Base-by-base conservation (phyloP, 2,329 filamentous ascomycete genomes). In the Fusarium torulosum region DNA sequence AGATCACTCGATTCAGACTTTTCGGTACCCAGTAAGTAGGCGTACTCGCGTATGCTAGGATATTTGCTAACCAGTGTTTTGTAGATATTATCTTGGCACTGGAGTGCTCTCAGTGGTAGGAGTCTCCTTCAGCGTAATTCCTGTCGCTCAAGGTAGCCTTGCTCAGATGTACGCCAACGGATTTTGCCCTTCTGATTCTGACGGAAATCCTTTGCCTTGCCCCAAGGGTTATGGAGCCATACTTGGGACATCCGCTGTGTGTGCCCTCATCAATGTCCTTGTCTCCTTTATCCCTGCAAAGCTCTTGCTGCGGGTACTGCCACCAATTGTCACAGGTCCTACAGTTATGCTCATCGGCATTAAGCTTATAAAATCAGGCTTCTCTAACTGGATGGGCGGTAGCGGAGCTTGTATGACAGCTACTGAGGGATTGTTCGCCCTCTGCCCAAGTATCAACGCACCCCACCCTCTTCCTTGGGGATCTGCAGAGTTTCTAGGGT, bases 51-150 rank as follows among this genome's bases (percentile, higher is more conserved):
- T n/a, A 4, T 7, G 20, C 10, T 13, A n/a, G 11, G 4, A 23
- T 11, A 37, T 20, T 23, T 5, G 15, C 38, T 50, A 15, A 63
- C 37, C 47, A 54, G 67, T 38, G 50, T 31, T 3, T n/a, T 42
- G 11, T 37, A 90, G 89, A 4, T 94, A 94, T 76, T 92, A 88
- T 67, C 79, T 94, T 60, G 91, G 93, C 13, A 96, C 93, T 0
- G 93, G 93, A 4, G 80, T 96, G 23, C 89, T 96, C 59, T 93
- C 90, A 0, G 93, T 93, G 17, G 92, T 91, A 0, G 95, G 95
- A 75, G 74, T 78, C 40, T 77, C 75, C 15, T 78, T 78, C 44
- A 76, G 68, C 29, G 74, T 75, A 14, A 77, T 78, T 17, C 75
- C 77, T 4, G 74, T 78, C 11, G 77, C 91, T 2, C 86, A 85